These are phyloP conservation scores for Fusarium sp. DNA, from an alignment of 2,329 filamentous ascomycete species.

Conservation along the genomic window DNA sequence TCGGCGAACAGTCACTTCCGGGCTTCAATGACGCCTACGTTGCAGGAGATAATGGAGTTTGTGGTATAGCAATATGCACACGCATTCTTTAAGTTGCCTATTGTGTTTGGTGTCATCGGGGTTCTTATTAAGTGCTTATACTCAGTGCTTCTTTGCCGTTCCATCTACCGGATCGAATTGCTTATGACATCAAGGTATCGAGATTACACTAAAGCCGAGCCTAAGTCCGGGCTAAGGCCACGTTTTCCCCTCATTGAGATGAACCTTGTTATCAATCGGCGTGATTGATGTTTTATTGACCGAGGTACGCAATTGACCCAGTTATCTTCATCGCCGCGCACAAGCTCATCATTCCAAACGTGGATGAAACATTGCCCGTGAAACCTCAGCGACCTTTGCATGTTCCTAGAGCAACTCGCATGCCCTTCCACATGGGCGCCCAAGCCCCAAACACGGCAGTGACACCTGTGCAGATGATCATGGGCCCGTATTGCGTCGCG, in stretches of 20 bases:
- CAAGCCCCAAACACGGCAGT: conserved; percentile 47
- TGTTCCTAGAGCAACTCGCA: neutral
- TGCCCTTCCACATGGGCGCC: conserved; percentile 51
- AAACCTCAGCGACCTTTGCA: conserved; percentile 59
- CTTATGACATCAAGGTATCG: neutral
- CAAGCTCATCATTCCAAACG: neutral
- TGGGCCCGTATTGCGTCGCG: conserved; percentile 47
- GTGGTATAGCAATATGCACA: neutral
- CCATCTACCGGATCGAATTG: neutral
- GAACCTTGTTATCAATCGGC: neutral
- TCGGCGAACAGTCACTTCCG: neutral
- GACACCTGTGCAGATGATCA: conserved; percentile 48
- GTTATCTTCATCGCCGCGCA: neutral
- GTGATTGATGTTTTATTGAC: neutral
- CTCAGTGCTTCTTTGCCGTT: neutral
- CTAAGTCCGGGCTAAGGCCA: conserved; percentile 15
- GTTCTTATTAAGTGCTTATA: conserved; percentile 5
- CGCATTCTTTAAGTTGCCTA: neutral
- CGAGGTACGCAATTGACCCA: neutral
- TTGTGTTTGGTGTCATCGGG: neutral
- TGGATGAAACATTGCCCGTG: neutral
- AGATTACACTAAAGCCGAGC: conserved; percentile 12
- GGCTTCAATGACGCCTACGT: conserved; percentile 22
- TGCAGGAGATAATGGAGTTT: neutral
- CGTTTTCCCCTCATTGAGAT: neutral